Evolutionary conservation across 805 yeast species (phyloP), one percentile per base, ranked within the genome.

Genomic region (Myxozyma sirexii): DNA sequence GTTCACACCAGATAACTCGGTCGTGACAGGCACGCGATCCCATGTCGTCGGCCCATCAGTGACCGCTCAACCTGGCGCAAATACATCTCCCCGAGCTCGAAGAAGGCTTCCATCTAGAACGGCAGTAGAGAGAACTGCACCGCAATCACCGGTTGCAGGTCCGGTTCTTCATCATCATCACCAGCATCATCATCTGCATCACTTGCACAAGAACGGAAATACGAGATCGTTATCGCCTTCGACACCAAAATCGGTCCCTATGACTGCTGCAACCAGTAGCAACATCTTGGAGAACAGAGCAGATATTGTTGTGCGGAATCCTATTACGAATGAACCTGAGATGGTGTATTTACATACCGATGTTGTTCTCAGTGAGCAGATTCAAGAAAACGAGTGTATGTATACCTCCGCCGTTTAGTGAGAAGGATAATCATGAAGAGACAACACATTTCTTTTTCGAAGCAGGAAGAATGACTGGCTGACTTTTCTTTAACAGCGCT

Each of bases 341-440:
- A 49, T 62, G 53, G 54, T 56, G 2, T 24, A 42, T n/a, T 41
- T 62, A 37, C 53, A 46, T 5, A 59, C 66, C 5, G 60, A 53
- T 33, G 54, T 55, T 7, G 38, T 52, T 10, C 43, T 62, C 10
- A 27, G 50, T 23, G 66, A 62, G 43, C 42, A 45, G 27, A 52
- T 53, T 4, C 53, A 56, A 37, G 66, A 60, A 26, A 33, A 10
- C 19, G 66, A 62, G 35, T 59, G 66, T 62, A 31, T n/a, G 54
- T 26, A 8, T n/a, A n/a, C n/a, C n/a, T n/a, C n/a, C n/a, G n/a
- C n/a, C n/a, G n/a, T n/a, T n/a, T n/a, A n/a, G n/a, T n/a, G n/a
- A n/a, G n/a, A n/a, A n/a, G n/a, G n/a, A n/a, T n/a, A n/a, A n/a
- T n/a, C n/a, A n/a, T n/a, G n/a, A n/a, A n/a, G n/a, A n/a, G n/a